These are phyloP conservation scores for Torulaspora pretoriensis DNA, from an alignment of 1,139 yeast genomes.

Conservation along the genomic window DNA sequence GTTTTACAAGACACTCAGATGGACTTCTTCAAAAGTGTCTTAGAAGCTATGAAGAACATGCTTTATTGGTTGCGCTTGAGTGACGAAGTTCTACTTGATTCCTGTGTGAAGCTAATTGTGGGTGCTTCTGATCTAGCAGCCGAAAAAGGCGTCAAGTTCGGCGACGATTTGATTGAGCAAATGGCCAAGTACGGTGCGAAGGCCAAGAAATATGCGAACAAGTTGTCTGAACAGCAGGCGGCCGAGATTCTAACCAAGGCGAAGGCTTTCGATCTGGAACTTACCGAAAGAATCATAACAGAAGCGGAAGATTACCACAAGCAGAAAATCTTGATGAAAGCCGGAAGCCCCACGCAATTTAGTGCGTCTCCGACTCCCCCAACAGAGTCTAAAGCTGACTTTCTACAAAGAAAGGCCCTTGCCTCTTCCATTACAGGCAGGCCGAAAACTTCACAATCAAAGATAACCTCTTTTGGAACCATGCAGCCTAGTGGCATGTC, in stretches of 20 bases:
- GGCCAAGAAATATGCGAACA: constrained; percentile 63
- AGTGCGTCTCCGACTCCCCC: constrained; percentile 8
- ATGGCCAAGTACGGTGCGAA: constrained; percentile 63
- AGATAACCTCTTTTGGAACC: constrained; percentile 47
- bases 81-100: constrained; percentile 65
- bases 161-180: constrained; percentile 46
- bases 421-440: constrained; percentile 31
- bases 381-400: constrained; percentile 30
- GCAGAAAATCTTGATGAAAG: constrained; percentile 26
- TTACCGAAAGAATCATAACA: constrained; percentile 50
- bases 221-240: constrained; percentile 56
- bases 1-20: constrained; percentile 35
- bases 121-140: constrained; percentile 62
- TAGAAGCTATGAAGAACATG: constrained; percentile 53
- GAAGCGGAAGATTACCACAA: constrained; percentile 45
- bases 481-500: constrained; percentile 38
- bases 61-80: constrained; percentile 78
- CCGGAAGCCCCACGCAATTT: constrained; percentile 8
- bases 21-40: constrained; percentile 38
- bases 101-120: constrained; percentile 70
- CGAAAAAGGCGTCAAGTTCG: constrained; percentile 48
- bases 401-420: constrained; percentile 30
- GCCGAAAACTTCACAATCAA: constrained; percentile 42
- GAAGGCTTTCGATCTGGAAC: constrained; percentile 45
- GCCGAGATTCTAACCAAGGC: constrained; percentile 56